These are phyloP conservation scores for Coprinellus micaceus DNA, from an alignment of 768 basidiomycete genomes.

Conservation along the genomic window DNA sequence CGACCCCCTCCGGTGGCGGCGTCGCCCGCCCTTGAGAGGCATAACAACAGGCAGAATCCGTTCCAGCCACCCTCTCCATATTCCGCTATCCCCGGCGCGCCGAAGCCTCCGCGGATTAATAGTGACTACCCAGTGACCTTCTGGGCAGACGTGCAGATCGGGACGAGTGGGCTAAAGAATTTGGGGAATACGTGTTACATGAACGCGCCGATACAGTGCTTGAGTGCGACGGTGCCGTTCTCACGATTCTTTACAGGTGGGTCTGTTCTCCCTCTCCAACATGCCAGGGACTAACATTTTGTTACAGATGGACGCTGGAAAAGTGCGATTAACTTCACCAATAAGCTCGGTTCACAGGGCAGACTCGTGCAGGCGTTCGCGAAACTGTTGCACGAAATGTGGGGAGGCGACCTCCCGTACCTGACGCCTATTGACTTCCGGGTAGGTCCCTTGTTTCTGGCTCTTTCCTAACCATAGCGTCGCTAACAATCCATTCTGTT, in stretches of 20 bases:
- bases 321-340: slow-evolving; percentile 77
- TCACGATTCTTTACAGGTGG: slow-evolving; percentile 87
- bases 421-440: slow-evolving; percentile 81
- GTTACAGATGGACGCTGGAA: slow-evolving; percentile 73
- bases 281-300: slow-evolving; percentile 9
- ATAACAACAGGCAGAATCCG: slow-evolving; percentile 66
- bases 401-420: slow-evolving; percentile 82
- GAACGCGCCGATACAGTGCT: slow-evolving; percentile 96
- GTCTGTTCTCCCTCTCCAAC: slow-evolving; percentile 15
- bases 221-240: slow-evolving; percentile 93
- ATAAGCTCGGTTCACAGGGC: slow-evolving; percentile 87
- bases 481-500: not conserved
- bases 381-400: slow-evolving; percentile 78
- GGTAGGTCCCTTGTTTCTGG: slow-evolving; percentile 40
- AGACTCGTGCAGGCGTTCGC: slow-evolving; percentile 79
- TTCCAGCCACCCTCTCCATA: slow-evolving; percentile 26
- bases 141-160: slow-evolving; percentile 80
- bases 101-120: slow-evolving; percentile 61
- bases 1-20: slow-evolving; percentile 82
- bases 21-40: slow-evolving; percentile 63
- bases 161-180: slow-evolving; percentile 87
- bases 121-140: slow-evolving; percentile 81
- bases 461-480: not conserved
- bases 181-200: slow-evolving; percentile 98
- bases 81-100: slow-evolving; percentile 25